Evolutionary conservation across 1,284 basidiomycete species (phyloP).

Genomic region (Rhizoctonia solani): DNA sequence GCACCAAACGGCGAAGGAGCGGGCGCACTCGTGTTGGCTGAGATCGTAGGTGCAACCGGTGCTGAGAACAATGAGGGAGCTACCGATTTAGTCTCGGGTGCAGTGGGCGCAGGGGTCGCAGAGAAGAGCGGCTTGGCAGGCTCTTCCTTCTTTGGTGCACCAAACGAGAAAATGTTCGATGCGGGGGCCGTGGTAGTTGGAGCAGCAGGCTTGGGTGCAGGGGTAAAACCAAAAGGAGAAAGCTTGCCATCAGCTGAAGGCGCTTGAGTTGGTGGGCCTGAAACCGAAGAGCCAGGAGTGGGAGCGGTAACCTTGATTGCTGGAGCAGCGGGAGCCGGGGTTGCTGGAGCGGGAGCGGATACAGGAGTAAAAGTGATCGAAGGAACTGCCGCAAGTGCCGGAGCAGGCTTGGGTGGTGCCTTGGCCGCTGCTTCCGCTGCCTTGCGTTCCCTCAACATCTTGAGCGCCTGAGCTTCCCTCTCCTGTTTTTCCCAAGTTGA

Average conservation of each 20-base stretch:
- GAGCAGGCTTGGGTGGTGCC: neutral
- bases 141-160: conserved; percentile 17
- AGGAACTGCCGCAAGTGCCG: neutral
- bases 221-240: conserved; percentile 14
- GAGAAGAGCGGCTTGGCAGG: conserved; percentile 9
- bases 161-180: conserved; percentile 18
- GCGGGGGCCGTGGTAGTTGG: neutral
- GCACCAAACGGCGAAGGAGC: neutral
- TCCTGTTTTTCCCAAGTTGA: conserved; percentile 27
- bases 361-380: neutral
- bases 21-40: neutral
- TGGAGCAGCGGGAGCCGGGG: neutral
- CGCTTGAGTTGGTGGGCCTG: neutral
- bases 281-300: neutral
- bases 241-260: neutral
- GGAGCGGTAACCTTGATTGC: conserved; percentile 5
- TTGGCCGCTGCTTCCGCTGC: conserved; percentile 8
- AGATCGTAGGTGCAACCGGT: neutral
- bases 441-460: conserved; percentile 16
- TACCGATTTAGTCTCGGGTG: neutral
- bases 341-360: neutral
- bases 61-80: neutral
- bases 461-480: conserved; percentile 11
- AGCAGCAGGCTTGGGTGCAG: conserved; percentile 23
- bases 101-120: neutral